Percentiles rank a stretch among this genome's conserved stretches.
phyloP scores from a whole-genome alignment of 2,329 filamentous ascomycete genomes.

The Bipolaris gigantea region DNA sequence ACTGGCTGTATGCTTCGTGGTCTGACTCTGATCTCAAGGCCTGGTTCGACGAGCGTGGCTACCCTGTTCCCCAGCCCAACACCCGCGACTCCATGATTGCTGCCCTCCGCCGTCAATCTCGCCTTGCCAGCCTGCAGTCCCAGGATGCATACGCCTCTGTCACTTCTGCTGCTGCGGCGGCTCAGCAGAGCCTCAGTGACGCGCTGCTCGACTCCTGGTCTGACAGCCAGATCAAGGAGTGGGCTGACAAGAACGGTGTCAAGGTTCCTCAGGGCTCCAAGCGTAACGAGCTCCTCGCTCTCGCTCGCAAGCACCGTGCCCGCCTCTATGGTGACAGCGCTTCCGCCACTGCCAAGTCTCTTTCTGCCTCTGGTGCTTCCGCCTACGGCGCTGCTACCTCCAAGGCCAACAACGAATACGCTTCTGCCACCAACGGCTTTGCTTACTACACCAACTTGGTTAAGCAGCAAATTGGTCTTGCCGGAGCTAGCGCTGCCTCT shows the following conservation, averaged over 20 bases:
- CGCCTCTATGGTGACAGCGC: conserved; percentile 69
- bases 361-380: conserved; percentile 50
- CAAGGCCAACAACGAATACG: conserved; percentile 13
- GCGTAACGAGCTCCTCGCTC: conserved; percentile 83
- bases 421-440: conserved; percentile 58
- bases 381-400: conserved; percentile 59
- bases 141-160: conserved; percentile 52
- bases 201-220: conserved; percentile 87
- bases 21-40: conserved; percentile 90
- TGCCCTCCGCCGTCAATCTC: conserved; percentile 85
- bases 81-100: conserved; percentile 87
- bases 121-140: conserved; percentile 71
- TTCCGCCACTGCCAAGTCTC: conserved; percentile 34
- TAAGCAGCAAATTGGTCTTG: conserved; percentile 51
- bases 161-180: conserved; percentile 57
- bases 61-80: conserved; percentile 81
- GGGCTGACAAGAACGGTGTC: conserved; percentile 87
- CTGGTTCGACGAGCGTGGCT: conserved; percentile 87
- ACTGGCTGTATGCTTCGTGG: conserved; percentile 94
- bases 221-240: conserved; percentile 87
- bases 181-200: conserved; percentile 76
- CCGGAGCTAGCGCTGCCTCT: conserved; percentile 65
- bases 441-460: conserved; percentile 47
- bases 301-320: conserved; percentile 85
- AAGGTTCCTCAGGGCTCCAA: conserved; percentile 89